These are phyloP conservation scores for Dictyostelium discoideum DNA, from an alignment of 78 protist species.

Conservation along the genomic window DNA sequence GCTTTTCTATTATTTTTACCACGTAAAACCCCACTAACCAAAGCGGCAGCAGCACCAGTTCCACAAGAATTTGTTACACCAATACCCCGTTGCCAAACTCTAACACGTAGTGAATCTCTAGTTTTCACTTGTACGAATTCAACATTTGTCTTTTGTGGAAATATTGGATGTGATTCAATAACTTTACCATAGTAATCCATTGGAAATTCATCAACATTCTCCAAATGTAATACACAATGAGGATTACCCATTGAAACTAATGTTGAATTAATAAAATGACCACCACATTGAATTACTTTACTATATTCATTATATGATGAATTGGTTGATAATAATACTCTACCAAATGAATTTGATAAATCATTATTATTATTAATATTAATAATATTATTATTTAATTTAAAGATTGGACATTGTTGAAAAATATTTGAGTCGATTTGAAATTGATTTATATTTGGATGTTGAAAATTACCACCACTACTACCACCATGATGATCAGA, in stretches of 20 bases:
- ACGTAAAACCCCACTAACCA: slow-evolving; percentile 75
- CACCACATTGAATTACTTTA: slow-evolving; percentile 15
- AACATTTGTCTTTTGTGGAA: slow-evolving; percentile 72
- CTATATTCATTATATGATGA: slow-evolving; percentile 31
- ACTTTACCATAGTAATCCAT: slow-evolving; percentile 61
- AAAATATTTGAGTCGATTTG: slow-evolving; percentile 1
- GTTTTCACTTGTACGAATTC: slow-evolving; percentile 79
- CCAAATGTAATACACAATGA: slow-evolving; percentile 79
- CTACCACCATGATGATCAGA: not conserved
- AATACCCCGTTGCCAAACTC: slow-evolving; percentile 87
- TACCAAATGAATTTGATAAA: not conserved
- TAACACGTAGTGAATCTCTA: slow-evolving; percentile 41
- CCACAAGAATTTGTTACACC: slow-evolving; percentile 88
- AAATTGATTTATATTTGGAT: slow-evolving; percentile 8
- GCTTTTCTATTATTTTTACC: slow-evolving; percentile 16
- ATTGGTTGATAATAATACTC: not conserved
- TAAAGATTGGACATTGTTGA: slow-evolving; percentile 16
- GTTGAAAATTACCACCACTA: not conserved
- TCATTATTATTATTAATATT: not conserved
- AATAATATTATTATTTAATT: not conserved
- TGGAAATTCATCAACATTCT: slow-evolving; percentile 67
- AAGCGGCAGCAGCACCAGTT: slow-evolving; percentile 84
- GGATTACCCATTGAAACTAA: slow-evolving; percentile 87
- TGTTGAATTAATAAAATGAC: slow-evolving; percentile 48
- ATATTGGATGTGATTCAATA: slow-evolving; percentile 72